Percentiles rank a stretch among this genome's conserved stretches.
Conservation (phyloP, 129 eudicot species). For the Arctium lappa region DNA sequence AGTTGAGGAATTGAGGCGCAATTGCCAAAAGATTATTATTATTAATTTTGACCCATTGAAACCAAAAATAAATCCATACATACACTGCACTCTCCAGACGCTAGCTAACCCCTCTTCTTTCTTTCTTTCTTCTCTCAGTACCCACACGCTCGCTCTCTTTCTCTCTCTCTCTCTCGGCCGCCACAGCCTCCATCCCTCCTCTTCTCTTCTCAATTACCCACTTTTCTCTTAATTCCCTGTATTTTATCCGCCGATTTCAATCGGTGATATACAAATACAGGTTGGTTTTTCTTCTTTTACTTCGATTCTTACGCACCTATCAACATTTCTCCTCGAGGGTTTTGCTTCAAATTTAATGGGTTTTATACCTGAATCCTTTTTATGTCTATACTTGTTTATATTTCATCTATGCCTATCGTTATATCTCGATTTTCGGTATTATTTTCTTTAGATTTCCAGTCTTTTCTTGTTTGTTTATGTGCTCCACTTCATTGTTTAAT, state of each 20-base stretch:
- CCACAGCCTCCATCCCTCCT: constrained; percentile 27
- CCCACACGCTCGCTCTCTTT: constrained; percentile 8
- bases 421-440: background rate
- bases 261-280: constrained; percentile 25
- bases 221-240: constrained; percentile 6
- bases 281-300: constrained; percentile 14
- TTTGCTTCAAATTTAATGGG: constrained; percentile 14
- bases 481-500: background rate
- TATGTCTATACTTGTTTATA: background rate
- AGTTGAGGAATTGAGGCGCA: background rate
- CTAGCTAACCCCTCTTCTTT: constrained; percentile 17
- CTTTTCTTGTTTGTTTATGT: background rate
- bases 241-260: constrained; percentile 34
- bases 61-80: background rate
- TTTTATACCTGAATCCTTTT: background rate
- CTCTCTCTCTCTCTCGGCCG: constrained; percentile 35
- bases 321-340: constrained; percentile 9
- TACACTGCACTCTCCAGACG: background rate
- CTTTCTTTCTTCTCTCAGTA: background rate
- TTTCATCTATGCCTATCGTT: background rate
- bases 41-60: constrained; percentile 8
- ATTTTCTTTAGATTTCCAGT: background rate
- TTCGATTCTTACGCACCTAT: background rate
- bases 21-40: background rate
- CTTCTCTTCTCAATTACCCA: constrained; percentile 2